Conservation (phyloP, 106 monocot species). For the Platanthera guangdongensis region DNA sequence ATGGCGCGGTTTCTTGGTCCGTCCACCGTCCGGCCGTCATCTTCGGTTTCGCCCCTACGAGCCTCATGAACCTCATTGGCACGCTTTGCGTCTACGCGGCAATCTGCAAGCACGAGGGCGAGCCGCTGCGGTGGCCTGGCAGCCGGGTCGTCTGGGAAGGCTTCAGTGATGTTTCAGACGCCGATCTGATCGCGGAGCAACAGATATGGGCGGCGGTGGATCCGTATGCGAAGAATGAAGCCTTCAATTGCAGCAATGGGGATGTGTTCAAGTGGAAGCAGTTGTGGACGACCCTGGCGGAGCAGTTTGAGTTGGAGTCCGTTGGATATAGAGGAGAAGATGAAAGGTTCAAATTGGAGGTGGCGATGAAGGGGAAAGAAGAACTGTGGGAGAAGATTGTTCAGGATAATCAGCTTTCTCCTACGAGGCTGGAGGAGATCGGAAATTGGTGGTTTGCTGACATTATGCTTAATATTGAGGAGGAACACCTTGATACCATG, state of each 20-base stretch:
- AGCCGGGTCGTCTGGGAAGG: conserved; percentile 24
- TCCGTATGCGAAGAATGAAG: conserved; percentile 48
- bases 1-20: conserved; percentile 31
- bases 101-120: conserved; percentile 27
- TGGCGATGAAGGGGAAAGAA: conserved; percentile 60
- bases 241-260: conserved; percentile 49
- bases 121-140: conserved; percentile 22
- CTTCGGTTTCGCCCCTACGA: conserved; percentile 24
- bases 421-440: conserved; percentile 37
- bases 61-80: conserved; percentile 24
- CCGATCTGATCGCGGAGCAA: conserved; percentile 52
- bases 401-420: conserved; percentile 34
- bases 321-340: conserved; percentile 46
- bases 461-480: conserved; percentile 13
- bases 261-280: conserved; percentile 72
- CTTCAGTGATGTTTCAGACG: conserved; percentile 39
- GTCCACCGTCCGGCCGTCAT: conserved; percentile 42
- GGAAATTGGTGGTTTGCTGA: conserved; percentile 49
- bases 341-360: conserved; percentile 36
- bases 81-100: conserved; percentile 39
- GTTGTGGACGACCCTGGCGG: conserved; percentile 50
- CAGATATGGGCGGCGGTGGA: conserved; percentile 68
- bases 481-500: conserved; percentile 53
- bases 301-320: conserved; percentile 51
- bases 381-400: conserved; percentile 59